A percentile compares a stretch with the other conserved stretches of the same genome.
Conservation (phyloP, 306 rosid species). For the Prunus padus region DNA sequence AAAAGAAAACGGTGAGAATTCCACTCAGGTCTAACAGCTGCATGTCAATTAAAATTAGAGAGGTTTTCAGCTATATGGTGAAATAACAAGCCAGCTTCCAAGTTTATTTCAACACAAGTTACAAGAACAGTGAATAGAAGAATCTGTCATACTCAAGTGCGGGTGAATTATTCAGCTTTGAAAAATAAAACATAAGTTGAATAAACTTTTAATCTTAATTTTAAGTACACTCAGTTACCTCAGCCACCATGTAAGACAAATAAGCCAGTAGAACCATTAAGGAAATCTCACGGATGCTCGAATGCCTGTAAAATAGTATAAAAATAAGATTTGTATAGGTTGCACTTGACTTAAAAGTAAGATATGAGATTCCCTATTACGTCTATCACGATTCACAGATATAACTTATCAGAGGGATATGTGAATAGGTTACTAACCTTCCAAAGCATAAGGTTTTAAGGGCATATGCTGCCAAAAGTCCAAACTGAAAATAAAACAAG, state of each 20-base stretch:
- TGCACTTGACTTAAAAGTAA: neutral
- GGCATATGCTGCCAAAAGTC: conserved; percentile 72
- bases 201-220: neutral
- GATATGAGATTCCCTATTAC: neutral
- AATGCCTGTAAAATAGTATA: conserved; percentile 55
- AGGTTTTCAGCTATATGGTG: neutral
- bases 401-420: neutral
- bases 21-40: conserved; percentile 84
- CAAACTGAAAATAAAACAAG: conserved; percentile 45
- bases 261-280: conserved; percentile 88
- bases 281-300: conserved; percentile 80
- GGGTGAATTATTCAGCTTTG: neutral
- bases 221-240: conserved; percentile 44
- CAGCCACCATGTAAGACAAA: conserved; percentile 86
- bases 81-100: neutral
- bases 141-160: neutral
- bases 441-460: conserved; percentile 68
- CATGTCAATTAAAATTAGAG: conserved; percentile 7
- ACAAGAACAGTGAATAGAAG: neutral
- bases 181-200: neutral
- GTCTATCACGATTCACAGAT: neutral
- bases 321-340: conserved; percentile 12
- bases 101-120: neutral
- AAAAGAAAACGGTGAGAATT: conserved; percentile 93
- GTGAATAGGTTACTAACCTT: conserved; percentile 41